Base-by-base conservation (phyloP, 1,139 yeast species). In the Taiozyma onychis region DNA sequence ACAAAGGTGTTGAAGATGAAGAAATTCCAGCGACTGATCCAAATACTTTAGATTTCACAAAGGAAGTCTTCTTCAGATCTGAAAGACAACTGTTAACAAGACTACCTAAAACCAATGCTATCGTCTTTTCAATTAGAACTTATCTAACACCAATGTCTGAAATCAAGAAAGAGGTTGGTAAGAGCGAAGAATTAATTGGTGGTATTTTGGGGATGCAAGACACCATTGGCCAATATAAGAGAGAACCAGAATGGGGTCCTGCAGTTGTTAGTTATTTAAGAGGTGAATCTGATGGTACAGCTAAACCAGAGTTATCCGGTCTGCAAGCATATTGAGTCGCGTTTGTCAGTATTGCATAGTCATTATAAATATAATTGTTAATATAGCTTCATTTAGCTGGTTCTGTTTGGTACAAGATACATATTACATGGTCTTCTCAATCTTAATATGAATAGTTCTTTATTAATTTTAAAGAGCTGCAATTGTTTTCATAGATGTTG, bases 81-180 rank as follows among this genome's bases (percentile, higher is more conserved):
- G 90, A 84, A 63, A 72, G 89, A 57, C 93, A 85, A 63, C 76
- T 86, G 45, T 71, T 85, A 51, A 76, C 90, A 52, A 75, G 87
- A 60, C 69, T 85, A 52, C 89, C 90, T 9, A 72, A 73, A 49
- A 66, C 81, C 2, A 80, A 83, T 9, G 85, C 85, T 3, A 72
- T 81, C 24, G 69, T 79, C 2, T 84, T 84, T 64, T 81, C 87
- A 13, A 73, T 84, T 32, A 61, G 88, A 59, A 87, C 95, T 0
- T 85, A 85, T 56, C 65, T 80, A 48, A 74, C 82, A 13, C 88
- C 91, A n/a, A 63, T 85, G 62, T 65, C 76, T 28, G 67, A 74
- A 41, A 63, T 87, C 48, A 76, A 77, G 54, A 67, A 68, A 2
- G 88, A 85, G 53, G 81, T 83, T 3, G 59, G 59, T 18, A 81